phyloP scores from a whole-genome alignment of 805 yeast genomes.

The Jamesozyma lodderae region DNA sequence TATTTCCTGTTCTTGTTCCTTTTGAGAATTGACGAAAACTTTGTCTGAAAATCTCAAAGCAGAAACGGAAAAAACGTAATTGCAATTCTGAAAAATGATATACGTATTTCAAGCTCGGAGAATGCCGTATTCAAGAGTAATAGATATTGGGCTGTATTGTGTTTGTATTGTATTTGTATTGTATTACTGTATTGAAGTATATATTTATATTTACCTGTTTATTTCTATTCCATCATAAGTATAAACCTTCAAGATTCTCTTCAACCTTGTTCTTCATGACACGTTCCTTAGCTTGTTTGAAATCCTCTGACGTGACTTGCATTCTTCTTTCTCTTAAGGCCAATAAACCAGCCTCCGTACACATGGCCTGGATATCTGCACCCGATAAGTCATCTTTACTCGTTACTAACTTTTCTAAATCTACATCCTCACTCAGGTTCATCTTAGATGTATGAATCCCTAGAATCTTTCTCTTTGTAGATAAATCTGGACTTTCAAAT shows the following conservation, averaged over 20 bases:
- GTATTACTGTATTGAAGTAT: too few species aligned
- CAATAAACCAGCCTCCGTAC: slow-evolving; percentile 92
- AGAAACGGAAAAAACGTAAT: background rate
- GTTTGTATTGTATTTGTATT: background rate
- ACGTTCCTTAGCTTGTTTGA: slow-evolving; percentile 86
- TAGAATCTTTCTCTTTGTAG: slow-evolving; percentile 86
- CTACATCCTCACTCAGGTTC: slow-evolving; percentile 92
- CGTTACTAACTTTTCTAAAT: slow-evolving; percentile 85
- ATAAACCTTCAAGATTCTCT: slow-evolving; percentile 90
- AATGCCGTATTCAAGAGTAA: background rate
- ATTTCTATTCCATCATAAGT: slow-evolving; percentile 25
- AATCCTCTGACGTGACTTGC: slow-evolving; percentile 93
- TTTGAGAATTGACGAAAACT: too few species aligned
- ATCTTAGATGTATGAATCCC: slow-evolving; percentile 91
- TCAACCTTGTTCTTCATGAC: slow-evolving; percentile 94
- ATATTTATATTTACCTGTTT: background rate
- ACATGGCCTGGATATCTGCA: slow-evolving; percentile 95
- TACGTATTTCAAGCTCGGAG: background rate
- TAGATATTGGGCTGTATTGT: background rate
- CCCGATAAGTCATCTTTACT: slow-evolving; percentile 97
- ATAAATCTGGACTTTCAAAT: slow-evolving; percentile 92
- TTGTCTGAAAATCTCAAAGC: too few species aligned
- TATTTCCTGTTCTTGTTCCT: too few species aligned
- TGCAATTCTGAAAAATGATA: background rate
- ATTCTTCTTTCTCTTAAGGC: slow-evolving; percentile 95